Percentiles rank a stretch among this genome's conserved stretches.
Conservation (phyloP, 768 basidiomycete species). For the Hygrophoropsis aurantiaca region DNA sequence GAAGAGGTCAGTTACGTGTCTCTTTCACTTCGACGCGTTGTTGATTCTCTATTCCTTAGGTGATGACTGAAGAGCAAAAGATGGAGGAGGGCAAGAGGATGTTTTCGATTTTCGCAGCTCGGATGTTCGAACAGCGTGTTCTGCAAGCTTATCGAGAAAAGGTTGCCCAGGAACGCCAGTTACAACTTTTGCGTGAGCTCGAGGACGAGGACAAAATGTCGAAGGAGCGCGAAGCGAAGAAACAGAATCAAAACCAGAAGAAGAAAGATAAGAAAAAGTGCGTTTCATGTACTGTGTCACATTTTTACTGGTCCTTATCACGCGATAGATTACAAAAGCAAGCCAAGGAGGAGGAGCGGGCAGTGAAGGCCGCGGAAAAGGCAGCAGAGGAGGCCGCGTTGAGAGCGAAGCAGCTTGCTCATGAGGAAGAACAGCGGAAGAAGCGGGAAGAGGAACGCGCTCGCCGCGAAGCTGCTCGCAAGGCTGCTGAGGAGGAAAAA, state of each 20-base stretch:
- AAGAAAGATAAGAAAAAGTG: constrained; percentile 99
- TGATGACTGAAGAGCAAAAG: constrained; percentile 94
- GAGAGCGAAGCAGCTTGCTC: constrained; percentile 72
- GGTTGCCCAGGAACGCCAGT: constrained; percentile 93
- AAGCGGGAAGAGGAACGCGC: constrained; percentile 86
- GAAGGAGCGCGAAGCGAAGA: constrained; percentile 89
- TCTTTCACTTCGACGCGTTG: constrained; percentile 4
- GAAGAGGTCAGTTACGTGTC: constrained; percentile 39
- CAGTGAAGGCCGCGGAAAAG: constrained; percentile 78
- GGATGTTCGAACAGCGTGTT: constrained; percentile 99
- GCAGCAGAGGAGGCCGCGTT: constrained; percentile 81
- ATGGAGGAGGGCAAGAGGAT: constrained; percentile 99
- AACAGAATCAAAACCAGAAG: constrained; percentile 92
- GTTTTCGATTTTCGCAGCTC: constrained; percentile 99
- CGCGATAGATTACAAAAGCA: constrained; percentile 78
- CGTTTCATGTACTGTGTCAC: constrained; percentile 14
- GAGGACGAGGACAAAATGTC: constrained; percentile 91
- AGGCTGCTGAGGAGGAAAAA: constrained; percentile 81
- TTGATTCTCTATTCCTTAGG: constrained; percentile 35
- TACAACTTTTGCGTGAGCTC: constrained; percentile 89
- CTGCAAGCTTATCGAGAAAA: constrained; percentile 95
- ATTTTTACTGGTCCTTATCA: constrained; percentile 2
- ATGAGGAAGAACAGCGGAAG: constrained; percentile 79
- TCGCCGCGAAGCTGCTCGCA: constrained; percentile 72
- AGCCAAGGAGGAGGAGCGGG: constrained; percentile 90